Conservation (phyloP, 2,329 filamentous ascomycete genomes). For the Zymoseptoria pseudotritici region DNA sequence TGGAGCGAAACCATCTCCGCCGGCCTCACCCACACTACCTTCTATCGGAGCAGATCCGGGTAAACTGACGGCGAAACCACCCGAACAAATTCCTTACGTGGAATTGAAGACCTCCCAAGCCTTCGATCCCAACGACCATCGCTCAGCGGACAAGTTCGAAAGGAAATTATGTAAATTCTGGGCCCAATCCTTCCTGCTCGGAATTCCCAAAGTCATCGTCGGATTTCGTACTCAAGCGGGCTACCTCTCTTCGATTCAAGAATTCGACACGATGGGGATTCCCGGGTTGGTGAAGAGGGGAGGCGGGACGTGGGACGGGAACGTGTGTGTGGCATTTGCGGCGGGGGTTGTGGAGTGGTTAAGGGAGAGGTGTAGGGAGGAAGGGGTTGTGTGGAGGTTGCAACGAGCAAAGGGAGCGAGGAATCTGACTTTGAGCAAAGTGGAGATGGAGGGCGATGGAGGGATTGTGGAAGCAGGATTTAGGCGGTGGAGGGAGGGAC, state of each 20-base stretch:
- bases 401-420: slow-evolving; percentile 53
- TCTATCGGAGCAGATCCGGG: slow-evolving; percentile 27
- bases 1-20: slow-evolving; percentile 61
- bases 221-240: slow-evolving; percentile 74
- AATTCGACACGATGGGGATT: slow-evolving; percentile 71
- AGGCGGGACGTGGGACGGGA: slow-evolving; percentile 74
- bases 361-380: slow-evolving; percentile 16
- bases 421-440: slow-evolving; percentile 65
- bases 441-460: slow-evolving; percentile 27
- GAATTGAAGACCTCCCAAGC: slow-evolving; percentile 77
- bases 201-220: slow-evolving; percentile 84
- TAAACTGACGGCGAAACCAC: slow-evolving; percentile 31
- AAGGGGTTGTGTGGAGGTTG: slow-evolving; percentile 67
- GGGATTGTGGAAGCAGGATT: not conserved
- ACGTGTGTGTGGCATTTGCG: slow-evolving; percentile 88
- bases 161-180: slow-evolving; percentile 85
- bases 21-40: not conserved
- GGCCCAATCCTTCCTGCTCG: slow-evolving; percentile 91
- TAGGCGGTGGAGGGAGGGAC: not conserved
- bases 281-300: slow-evolving; percentile 67
- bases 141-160: slow-evolving; percentile 70
- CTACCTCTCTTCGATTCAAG: slow-evolving; percentile 63
- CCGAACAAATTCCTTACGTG: slow-evolving; percentile 77
- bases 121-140: slow-evolving; percentile 43
- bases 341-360: slow-evolving; percentile 58